phyloP scores from a whole-genome alignment of 1,139 yeast species.

The Magnusiomyces sp. region DNA sequence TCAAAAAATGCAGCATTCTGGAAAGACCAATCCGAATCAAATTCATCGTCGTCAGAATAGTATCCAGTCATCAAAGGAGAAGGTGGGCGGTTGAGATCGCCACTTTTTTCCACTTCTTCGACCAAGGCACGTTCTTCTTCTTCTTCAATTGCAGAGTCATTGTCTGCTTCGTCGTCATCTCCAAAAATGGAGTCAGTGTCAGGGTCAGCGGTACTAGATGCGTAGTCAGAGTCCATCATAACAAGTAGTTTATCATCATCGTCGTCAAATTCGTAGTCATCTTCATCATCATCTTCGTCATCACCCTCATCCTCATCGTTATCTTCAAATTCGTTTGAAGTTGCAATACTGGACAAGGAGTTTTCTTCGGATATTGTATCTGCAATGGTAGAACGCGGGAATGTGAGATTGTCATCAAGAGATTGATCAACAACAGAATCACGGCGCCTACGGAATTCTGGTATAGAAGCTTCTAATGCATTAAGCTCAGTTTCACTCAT shows the following conservation, averaged over 20 bases:
- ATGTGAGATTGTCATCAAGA: constrained; percentile 17
- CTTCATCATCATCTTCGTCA: no score
- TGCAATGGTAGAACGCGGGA: constrained; percentile 14
- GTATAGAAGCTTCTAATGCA: constrained; percentile 10
- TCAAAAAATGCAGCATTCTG: constrained; percentile 27
- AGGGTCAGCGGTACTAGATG: constrained; percentile 17
- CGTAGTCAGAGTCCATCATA: constrained; percentile 21
- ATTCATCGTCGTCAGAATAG: constrained; percentile 29
- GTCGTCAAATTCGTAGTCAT: no score
- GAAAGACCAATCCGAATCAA: constrained; percentile 21
- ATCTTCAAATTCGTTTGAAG: constrained; percentile 16
- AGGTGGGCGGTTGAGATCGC: constrained; percentile 20
- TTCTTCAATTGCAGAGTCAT: constrained; percentile 26
- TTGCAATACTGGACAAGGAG: constrained; percentile 6
- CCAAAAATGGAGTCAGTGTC: constrained; percentile 15
- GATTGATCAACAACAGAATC: constrained; percentile 19
- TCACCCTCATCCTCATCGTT: constrained; percentile 20
- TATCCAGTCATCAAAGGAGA: constrained; percentile 19
- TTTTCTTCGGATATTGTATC: constrained; percentile 9
- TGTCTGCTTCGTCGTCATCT: constrained; percentile 22
- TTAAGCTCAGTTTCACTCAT: constrained; percentile 10
- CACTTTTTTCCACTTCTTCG: constrained; percentile 25
- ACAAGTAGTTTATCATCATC: constrained; percentile 22
- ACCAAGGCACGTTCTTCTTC: constrained; percentile 34
- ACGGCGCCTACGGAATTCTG: constrained; percentile 10